Evolutionary conservation across 2,329 filamentous ascomycete species (phyloP).

Genomic region (Anthostomella pinea): DNA sequence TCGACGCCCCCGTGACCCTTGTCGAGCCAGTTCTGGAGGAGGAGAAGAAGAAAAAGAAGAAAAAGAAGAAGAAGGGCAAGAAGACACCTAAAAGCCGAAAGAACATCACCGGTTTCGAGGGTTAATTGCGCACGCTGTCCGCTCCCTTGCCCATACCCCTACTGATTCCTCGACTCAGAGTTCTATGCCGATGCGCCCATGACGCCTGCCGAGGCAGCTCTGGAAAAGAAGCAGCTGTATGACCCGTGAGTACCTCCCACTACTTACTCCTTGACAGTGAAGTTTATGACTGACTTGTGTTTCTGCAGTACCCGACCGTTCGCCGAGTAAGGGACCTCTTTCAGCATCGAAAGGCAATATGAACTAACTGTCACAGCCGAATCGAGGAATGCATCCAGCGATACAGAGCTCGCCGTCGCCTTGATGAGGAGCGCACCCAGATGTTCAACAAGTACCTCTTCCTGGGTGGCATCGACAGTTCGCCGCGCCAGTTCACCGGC

Average conservation of each 20-base stretch:
- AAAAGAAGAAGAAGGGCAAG: slow-evolving; percentile 42
- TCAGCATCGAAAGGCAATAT: not conserved
- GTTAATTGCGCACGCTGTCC: too few relatives aligned
- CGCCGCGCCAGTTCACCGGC: slow-evolving; percentile 56
- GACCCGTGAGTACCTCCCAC: slow-evolving; percentile 51
- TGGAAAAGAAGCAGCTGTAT: slow-evolving; percentile 68
- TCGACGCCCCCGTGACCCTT: not conserved
- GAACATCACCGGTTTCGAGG: slow-evolving; percentile 67
- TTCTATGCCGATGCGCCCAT: slow-evolving; percentile 78
- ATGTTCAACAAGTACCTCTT: slow-evolving; percentile 79
- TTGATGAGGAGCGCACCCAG: slow-evolving; percentile 58
- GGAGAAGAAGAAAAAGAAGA: slow-evolving; percentile 26
- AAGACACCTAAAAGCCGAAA: slow-evolving; percentile 38
- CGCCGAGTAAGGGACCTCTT: slow-evolving; percentile 47
- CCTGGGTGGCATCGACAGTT: slow-evolving; percentile 74
- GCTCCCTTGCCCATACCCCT: too few relatives aligned
- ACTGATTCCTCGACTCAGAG: slow-evolving; percentile 42
- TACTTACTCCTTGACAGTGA: too few relatives aligned
- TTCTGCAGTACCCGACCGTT: slow-evolving; percentile 48
- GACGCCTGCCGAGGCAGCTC: slow-evolving; percentile 63
- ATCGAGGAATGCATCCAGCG: slow-evolving; percentile 84
- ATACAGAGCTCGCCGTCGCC: slow-evolving; percentile 72
- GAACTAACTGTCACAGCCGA: slow-evolving; percentile 49
- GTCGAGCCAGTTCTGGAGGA: not conserved
- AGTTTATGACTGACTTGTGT: not conserved